Percentiles rank a stretch among this genome's conserved stretches.
These are phyloP conservation scores for Dentipellis fragilis DNA, from an alignment of 768 basidiomycete species.

Conservation along the genomic window DNA sequence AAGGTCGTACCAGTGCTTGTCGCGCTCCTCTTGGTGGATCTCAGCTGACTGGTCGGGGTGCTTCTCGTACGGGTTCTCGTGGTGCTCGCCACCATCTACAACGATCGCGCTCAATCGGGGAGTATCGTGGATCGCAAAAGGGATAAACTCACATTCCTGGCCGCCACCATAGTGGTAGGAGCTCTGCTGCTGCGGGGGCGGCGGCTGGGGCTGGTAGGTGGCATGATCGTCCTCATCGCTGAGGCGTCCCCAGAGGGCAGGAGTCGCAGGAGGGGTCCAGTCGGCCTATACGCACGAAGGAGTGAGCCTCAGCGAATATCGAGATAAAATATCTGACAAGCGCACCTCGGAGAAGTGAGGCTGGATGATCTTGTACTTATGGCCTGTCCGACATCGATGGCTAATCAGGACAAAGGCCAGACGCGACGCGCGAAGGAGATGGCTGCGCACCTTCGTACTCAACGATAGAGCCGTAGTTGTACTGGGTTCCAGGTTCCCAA, in stretches of 20 bases:
- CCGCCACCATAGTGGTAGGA: conserved; percentile 5
- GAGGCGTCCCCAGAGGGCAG: conserved; percentile 59
- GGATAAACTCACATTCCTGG: conserved; percentile 8
- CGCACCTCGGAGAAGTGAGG: conserved; percentile 58
- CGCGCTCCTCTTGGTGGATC: conserved; percentile 32
- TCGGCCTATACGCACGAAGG: conserved; percentile 33
- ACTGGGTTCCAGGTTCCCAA: conserved; percentile 60
- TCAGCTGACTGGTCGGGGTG: conserved; percentile 21
- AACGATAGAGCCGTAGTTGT: conserved; percentile 45
- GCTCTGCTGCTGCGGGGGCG: conserved; percentile 6
- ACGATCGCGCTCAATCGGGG: not conserved
- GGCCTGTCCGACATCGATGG: conserved; percentile 25
- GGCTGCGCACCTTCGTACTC: conserved; percentile 36
- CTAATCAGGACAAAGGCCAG: not conserved
- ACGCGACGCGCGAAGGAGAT: conserved; percentile 1
- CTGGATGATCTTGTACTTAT: conserved; percentile 61
- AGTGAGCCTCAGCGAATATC: too few species aligned
- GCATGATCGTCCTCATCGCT: conserved; percentile 19
- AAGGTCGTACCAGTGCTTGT: conserved; percentile 48
- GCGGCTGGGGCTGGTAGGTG: not conserved
- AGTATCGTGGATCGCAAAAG: not conserved
- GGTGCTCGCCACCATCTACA: conserved; percentile 1
- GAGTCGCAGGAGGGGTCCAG: conserved; percentile 54
- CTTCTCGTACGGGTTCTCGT: conserved; percentile 11
- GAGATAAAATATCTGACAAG: not conserved